Evolutionary conservation across 169 alveolate species (phyloP).

Genomic region (Cryptosporidium xiaoi): DNA sequence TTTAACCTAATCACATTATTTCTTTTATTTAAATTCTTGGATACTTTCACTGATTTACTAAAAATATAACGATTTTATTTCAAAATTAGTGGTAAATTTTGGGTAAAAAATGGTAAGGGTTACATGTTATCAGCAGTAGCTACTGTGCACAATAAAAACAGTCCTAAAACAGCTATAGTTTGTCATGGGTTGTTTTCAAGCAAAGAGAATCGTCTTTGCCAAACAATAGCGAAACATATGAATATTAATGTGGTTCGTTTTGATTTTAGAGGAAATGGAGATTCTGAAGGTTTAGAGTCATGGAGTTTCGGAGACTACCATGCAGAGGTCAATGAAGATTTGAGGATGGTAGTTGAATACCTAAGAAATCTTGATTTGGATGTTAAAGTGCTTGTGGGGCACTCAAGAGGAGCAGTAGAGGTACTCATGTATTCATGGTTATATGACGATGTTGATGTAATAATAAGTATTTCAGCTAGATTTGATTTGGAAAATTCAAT

Average conservation of each 20-base stretch:
- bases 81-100: conserved; percentile 33
- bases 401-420: conserved; percentile 79
- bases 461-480: conserved; percentile 77
- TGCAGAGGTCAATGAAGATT: conserved; percentile 74
- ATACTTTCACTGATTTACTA: neutral
- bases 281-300: conserved; percentile 76
- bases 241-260: conserved; percentile 75
- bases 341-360: conserved; percentile 72
- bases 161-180: conserved; percentile 49
- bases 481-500: conserved; percentile 75
- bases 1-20: neutral
- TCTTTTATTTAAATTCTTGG: too few relatives aligned
- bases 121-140: conserved; percentile 63
- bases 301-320: conserved; percentile 79
- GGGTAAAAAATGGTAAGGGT: conserved; percentile 19
- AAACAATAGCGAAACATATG: conserved; percentile 69
- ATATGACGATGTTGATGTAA: conserved; percentile 77
- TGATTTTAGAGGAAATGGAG: conserved; percentile 81
- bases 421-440: conserved; percentile 76
- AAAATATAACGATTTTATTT: neutral
- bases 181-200: conserved; percentile 64
- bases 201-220: conserved; percentile 73
- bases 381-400: conserved; percentile 75
- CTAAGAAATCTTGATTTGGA: conserved; percentile 53
- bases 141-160: conserved; percentile 33